Base-by-base conservation (phyloP, 768 basidiomycete genomes). In the Clitopilus hobsonii region DNA sequence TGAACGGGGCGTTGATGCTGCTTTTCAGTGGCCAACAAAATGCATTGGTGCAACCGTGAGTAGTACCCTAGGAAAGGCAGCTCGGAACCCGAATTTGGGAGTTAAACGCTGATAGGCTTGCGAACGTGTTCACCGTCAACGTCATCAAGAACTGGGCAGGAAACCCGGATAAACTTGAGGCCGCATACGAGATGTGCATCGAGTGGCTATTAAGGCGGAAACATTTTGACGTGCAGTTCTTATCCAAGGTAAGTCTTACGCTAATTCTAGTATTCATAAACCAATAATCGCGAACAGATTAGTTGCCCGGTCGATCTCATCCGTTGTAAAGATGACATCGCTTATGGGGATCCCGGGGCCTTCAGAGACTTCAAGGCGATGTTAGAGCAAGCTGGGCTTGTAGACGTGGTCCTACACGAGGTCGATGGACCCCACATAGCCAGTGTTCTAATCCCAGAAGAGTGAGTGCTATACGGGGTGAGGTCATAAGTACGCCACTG, bases 311-410 rank as follows among this genome's bases (percentile, higher is more conserved):
- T 68, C 22, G 56, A 58, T 18, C 51, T 68, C 7, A 59, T 67
- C 26, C 61, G 63, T 32, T 62, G 65, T 30, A 36, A 59, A 11
- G 60, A 65, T 49, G 69, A 69, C 51, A 63, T 70, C 56, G 65
- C 65, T 29, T 65, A 61, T 11, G 41, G 41, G 3, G 18, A 18
- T 18, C n/a, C 18, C 10, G 22, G 10, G 18, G 41, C 41, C 10
- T 20, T 45, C 41, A 11, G 22, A 23, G 22, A 45, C 22, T 45
- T 45, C 22, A 23, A 45, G 18, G 11, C 18, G 8, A 4, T 45
- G 41, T 23, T 45, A 20, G n/a, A 23, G 4, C 41, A 45, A 45
- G 22, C 41, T 20, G 41, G 41, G 4, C 41, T 16, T 18, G 22
- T 8, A 18, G 41, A 45, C 11, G 41, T 45, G 5, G 22, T 23